These are phyloP conservation scores for Climacium dendroides DNA, from an alignment of 225 moss, liverwort and hornwort genomes.

Conservation along the genomic window DNA sequence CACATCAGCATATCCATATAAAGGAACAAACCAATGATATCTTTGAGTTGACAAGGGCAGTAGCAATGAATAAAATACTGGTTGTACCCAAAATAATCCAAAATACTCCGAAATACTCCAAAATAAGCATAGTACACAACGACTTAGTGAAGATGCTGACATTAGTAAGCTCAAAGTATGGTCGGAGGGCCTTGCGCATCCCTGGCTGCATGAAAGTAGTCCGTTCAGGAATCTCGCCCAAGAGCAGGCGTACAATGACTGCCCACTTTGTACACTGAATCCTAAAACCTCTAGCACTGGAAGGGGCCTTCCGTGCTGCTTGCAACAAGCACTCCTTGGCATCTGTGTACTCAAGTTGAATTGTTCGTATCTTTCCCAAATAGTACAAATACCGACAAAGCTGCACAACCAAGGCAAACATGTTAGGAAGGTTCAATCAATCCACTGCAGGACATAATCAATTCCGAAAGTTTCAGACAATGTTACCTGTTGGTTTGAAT, in stretches of 20 bases:
- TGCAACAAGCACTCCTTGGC: constrained; percentile 94
- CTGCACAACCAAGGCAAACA: constrained; percentile 21
- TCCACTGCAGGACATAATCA: neutral
- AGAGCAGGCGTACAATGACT: constrained; percentile 82
- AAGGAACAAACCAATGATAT: neutral
- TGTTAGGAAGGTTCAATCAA: constrained; percentile 1
- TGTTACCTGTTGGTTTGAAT: constrained; percentile 84
- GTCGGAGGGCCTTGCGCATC: constrained; percentile 86
- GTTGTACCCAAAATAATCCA: neutral
- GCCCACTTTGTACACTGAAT: constrained; percentile 99
- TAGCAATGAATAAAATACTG: neutral
- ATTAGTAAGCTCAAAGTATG: constrained; percentile 95
- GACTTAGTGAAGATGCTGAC: constrained; percentile 16
- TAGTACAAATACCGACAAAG: constrained; percentile 89
- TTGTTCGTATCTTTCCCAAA: constrained; percentile 86
- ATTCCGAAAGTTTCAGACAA: neutral
- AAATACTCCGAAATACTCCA: neutral
- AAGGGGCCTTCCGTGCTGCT: constrained; percentile 88
- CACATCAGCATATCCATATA: neutral
- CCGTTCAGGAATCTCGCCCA: constrained; percentile 96
- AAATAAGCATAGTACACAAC: neutral
- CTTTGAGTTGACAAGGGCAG: neutral
- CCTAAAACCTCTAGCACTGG: constrained; percentile 80
- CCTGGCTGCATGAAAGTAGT: constrained; percentile 97
- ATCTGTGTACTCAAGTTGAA: constrained; percentile 95